Evolutionary conservation across 345 rosid species (phyloP), one percentile per base, ranked within the genome.

Genomic region (Sisymbrium irio): DNA sequence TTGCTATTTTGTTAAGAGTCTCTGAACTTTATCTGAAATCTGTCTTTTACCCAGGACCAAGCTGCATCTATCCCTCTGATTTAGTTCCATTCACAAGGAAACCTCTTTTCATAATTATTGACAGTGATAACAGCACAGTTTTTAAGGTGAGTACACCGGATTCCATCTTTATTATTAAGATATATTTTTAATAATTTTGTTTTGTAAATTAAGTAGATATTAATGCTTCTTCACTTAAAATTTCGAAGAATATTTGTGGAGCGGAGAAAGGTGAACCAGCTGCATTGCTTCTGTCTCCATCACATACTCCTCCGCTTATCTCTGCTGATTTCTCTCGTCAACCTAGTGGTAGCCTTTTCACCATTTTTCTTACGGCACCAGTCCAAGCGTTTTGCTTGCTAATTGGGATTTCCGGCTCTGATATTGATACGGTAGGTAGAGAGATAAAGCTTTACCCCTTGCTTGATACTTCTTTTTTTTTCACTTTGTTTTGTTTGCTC

Each of bases 251-350:
- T 50, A 78, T 91, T 14, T 81, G 78, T 83, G 97, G 98, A 76
- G 83, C 88, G 57, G 98, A 94, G 82, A 91, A 91, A 83, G 98
- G 98, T 74, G 98, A 94, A 80, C 85, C 87, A 67, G 93, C 98
- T 32, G 97, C 95, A n/a, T 62, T 94, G 71, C 92, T 94, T 78
- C 77, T 91, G 42, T 94, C 97, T 17, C 92, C 98, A 18, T 82
- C 85, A 69, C 82, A 83, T 69, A 77, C 87, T 54, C 64, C 83
- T 78, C 87, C 83, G 8, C 72, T 77, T 70, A 72, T 69, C 36
- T 56, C 83, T 41, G 66, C 78, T 46, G 96, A 89, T 78, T 82
- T 80, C 68, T 80, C 89, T 74, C 92, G 90, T 64, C 83, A 82
- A 55, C 89, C 91, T 51, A 79, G 85, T 79, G 89, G 97, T 77